These are phyloP conservation scores for Fraxinus cuspidata DNA, from an alignment of 257 asterid species.

Conservation along the genomic window DNA sequence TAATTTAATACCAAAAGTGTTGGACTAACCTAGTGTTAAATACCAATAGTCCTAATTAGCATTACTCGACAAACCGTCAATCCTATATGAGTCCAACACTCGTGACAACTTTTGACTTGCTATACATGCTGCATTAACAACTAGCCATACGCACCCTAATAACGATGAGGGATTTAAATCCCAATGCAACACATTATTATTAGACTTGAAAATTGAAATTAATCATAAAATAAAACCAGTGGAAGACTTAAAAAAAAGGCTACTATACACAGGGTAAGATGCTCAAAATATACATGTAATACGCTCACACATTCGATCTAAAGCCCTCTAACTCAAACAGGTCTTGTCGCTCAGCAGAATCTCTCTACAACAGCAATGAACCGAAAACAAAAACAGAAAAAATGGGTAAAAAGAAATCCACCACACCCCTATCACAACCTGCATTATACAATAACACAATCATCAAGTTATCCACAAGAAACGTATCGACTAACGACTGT, in stretches of 20 bases:
- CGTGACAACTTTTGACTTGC: no score
- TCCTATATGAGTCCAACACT: no score
- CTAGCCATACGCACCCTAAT: no score
- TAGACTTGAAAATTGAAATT: not conserved
- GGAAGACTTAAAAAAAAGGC: not conserved
- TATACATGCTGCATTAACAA: no score
- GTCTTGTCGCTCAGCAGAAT: conserved; percentile 33
- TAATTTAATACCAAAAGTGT: no score
- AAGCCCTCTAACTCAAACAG: conserved; percentile 39
- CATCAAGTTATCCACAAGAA: conserved; percentile 25
- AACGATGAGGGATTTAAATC: no score
- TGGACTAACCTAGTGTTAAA: no score
- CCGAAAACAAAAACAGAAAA: conserved; percentile 46
- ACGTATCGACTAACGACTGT: not conserved
- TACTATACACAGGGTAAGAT: conserved; percentile 43
- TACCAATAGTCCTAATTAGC: no score
- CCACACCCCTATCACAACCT: conserved; percentile 46
- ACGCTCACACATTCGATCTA: conserved; percentile 33
- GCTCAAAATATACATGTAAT: conserved; percentile 44
- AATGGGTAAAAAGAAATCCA: conserved; percentile 51
- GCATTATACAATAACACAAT: conserved; percentile 25
- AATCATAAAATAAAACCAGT: not conserved
- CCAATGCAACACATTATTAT: not conserved
- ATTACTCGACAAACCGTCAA: no score
- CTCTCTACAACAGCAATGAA: conserved; percentile 47